Conservation (phyloP, 164 flowering plant genomes). For the Piper betle region DNA sequence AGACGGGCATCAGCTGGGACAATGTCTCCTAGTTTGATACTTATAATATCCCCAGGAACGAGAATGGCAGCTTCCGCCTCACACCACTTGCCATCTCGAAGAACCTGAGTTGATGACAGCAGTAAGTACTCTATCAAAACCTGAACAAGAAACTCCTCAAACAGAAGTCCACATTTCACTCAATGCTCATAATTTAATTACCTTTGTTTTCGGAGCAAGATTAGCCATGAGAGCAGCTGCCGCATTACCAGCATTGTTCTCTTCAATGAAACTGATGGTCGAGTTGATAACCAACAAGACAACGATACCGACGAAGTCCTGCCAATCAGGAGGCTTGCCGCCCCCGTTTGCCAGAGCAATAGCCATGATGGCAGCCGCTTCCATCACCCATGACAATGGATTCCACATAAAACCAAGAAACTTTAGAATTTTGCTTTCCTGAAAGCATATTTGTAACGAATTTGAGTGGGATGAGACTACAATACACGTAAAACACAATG, state of each 20-base stretch:
- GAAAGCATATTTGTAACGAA: not conserved
- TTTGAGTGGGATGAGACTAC: no score
- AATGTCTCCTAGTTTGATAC: constrained; percentile 65
- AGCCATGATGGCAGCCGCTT: constrained; percentile 67
- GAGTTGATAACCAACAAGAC: constrained; percentile 55
- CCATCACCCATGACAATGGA: constrained; percentile 79
- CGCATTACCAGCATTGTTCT: constrained; percentile 76
- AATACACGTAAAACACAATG: not conserved
- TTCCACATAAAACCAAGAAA: constrained; percentile 85
- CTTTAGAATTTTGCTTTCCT: constrained; percentile 71
- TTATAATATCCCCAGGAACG: constrained; percentile 74
- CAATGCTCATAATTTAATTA: constrained; percentile 1
- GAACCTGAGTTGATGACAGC: constrained; percentile 25
- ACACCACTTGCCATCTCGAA: constrained; percentile 66
- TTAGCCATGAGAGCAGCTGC: constrained; percentile 80
- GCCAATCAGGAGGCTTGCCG: constrained; percentile 73
- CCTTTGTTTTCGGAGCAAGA: constrained; percentile 81
- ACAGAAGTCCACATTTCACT: not conserved
- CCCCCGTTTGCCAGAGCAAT: constrained; percentile 63
- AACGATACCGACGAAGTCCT: constrained; percentile 60
- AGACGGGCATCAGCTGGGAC: constrained; percentile 83
- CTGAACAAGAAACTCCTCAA: not conserved
- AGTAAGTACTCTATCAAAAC: not conserved
- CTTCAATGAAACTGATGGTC: constrained; percentile 70
- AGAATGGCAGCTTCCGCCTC: constrained; percentile 71